Base-by-base conservation (phyloP, 2,329 filamentous ascomycete genomes). In the Trichoderma guizhouense region DNA sequence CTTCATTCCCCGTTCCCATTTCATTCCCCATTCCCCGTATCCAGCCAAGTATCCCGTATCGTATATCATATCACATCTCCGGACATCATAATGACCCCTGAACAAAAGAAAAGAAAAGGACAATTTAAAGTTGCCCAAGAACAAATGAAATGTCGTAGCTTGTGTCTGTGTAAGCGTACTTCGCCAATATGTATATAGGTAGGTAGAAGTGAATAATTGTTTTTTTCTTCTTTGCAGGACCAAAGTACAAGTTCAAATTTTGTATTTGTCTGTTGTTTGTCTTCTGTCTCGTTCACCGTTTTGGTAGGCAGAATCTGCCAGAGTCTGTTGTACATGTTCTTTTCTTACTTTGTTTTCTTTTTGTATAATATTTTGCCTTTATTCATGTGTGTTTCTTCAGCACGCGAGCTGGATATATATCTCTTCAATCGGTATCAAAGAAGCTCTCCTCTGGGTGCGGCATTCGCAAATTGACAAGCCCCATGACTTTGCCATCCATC, bases 401-500 rank as follows among this genome's bases (percentile, higher is more conserved):
- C n/a, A 21, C 5, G 9, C n/a, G 4, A 5, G 43, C n/a, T 21
- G 43, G 43, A 51, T 53, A 24, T 28, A 28, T 28, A 30, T 30
- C 9, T 7, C 11, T 14, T 60, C 36, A 69, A 7, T 85, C 81
- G 9, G 77, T 78, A 34, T 86, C 84, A 63, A 86, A 86, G 75
- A 84, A 86, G 74, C 85, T 87, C 21, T 77, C 81, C 7, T 78
- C 79, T 71, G 81, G 75, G 79, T 83, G 85, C 71, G 61, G 53
- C 47, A 69, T 65, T n/a, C 80, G 79, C 77, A 85, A 70, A 72
- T 86, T 83, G 7, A 86, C 81, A 15, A 86, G 76, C 5, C 82
- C 81, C 84, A 88, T 85, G 7, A 84, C 79, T 69, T 78, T 77
- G 5, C 86, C 86, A 73, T 88, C 86, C 43, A 82, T 75, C 34